Base-by-base conservation (phyloP, 129 eudicot genomes). In the Pseudognaphalium luteoalbum region DNA sequence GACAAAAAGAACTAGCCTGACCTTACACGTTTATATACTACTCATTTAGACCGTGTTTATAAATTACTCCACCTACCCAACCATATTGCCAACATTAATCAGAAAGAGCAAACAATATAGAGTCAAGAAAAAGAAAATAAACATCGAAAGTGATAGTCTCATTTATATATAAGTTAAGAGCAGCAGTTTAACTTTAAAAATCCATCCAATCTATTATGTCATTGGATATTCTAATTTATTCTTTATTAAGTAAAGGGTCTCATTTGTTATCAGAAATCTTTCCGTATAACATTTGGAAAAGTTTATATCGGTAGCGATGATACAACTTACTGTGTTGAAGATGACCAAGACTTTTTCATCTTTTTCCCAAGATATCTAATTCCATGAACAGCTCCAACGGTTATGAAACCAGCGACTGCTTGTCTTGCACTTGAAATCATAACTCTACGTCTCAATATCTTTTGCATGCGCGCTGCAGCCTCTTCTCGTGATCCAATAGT, bases 361-460 rank as follows among this genome's bases (percentile, higher is more conserved):
- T 91, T 93, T 10, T 71, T 93, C 25, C 90, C 87, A 42, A 93
- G 85, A 77, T 93, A 93, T 81, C 75, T 79, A 28, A 81, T 47
- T 72, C 97, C 97, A 73, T 83, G 86, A 81, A 86, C 68, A 33
- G 87, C 96, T 56, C 98, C 98, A 25, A 68, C 93, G 8, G 93
- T 86, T 25, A 91, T 32, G 20, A 91, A 77, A 80, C 98, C 96
- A 76, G 98, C 95, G 11, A 89, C 89, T 25, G 97, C 96, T 59
- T 93, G 98, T 85, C 97, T 88, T 35, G 89, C 87, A 75, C 98
- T 93, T 42, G 98, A 93, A 75, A 76, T 69, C 97, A 90, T 88
- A 54, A 90, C 98, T 78, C 80, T 87, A 33, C 87, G 88, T 64
- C 96, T 84, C 66, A 93, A 73, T 67, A 88, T 77, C 81, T 81